Conservation (phyloP, 2,329 filamentous ascomycete species). For the Aureobasidium musti region DNA sequence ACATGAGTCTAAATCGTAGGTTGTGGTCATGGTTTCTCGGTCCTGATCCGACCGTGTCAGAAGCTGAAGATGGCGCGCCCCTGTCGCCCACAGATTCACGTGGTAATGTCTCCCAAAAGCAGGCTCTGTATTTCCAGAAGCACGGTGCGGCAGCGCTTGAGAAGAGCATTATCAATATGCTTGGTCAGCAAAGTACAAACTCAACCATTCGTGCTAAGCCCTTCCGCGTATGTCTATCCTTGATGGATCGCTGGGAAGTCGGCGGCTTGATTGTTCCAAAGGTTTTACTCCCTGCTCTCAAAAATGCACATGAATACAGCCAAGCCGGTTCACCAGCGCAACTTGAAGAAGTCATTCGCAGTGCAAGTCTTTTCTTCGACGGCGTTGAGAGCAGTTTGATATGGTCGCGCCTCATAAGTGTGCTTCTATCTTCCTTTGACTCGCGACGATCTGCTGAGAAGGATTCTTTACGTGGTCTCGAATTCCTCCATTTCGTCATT, state of each 20-base stretch:
- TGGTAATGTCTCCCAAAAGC: conserved; percentile 58
- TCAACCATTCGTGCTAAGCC: conserved; percentile 75
- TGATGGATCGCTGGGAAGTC: conserved; percentile 99
- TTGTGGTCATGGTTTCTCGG: conserved; percentile 97
- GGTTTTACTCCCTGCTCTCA: conserved; percentile 82
- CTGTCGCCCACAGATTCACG: conserved; percentile 41
- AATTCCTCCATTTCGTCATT: conserved; percentile 78
- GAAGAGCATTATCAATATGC: conserved; percentile 73
- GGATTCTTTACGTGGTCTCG: conserved; percentile 61
- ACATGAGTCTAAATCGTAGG: conserved; percentile 94
- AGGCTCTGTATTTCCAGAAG: conserved; percentile 72
- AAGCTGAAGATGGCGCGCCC: conserved; percentile 35
- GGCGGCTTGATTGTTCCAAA: conserved; percentile 85
- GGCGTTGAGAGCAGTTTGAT: conserved; percentile 93
- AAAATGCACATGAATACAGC: conserved; percentile 76
- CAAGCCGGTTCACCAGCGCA: conserved; percentile 65
- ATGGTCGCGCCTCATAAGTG: conserved; percentile 54
- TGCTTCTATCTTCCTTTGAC: conserved; percentile 30
- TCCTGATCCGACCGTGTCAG: conserved; percentile 59
- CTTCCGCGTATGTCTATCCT: conserved; percentile 86
- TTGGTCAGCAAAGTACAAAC: conserved; percentile 57
- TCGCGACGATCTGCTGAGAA: conserved; percentile 61
- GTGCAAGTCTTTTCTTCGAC: conserved; percentile 95
- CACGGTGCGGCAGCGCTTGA: conserved; percentile 75
- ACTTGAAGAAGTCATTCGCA: conserved; percentile 84